Evolutionary conservation across 306 rosid genomes (phyloP).

Genomic region (Rubus idaeus): DNA sequence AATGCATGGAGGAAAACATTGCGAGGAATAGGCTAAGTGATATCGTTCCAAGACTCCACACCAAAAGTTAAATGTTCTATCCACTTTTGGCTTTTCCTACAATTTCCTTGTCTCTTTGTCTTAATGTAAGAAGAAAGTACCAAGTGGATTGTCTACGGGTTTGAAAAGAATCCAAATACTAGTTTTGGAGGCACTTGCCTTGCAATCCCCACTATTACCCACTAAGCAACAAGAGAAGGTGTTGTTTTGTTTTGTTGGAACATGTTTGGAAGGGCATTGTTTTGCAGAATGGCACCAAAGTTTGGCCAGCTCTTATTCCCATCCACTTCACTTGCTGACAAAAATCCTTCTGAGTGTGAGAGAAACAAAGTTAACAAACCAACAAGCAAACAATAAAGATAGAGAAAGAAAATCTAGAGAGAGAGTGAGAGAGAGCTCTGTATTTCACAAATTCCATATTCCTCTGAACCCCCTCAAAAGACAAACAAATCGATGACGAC

Average conservation of each 20-base stretch:
- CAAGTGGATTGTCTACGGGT: constrained; percentile 29
- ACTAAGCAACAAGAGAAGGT: constrained; percentile 38
- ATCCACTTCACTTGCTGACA: constrained; percentile 40
- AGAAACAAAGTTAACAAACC: constrained; percentile 22
- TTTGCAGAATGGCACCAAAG: constrained; percentile 25
- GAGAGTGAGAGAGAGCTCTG: constrained; percentile 23
- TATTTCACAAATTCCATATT: constrained; percentile 42
- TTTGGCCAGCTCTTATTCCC: constrained; percentile 53
- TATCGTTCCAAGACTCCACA: constrained; percentile 5
- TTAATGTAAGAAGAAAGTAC: constrained; percentile 24
- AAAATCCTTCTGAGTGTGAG: constrained; percentile 24
- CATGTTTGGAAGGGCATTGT: constrained; percentile 41
- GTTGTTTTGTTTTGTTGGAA: constrained; percentile 42
- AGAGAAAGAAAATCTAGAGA: constrained; percentile 16
- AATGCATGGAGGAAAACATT: not conserved
- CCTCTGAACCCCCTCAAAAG: constrained; percentile 28
- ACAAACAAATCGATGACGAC: constrained; percentile 43
- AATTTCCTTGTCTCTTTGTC: constrained; percentile 23
- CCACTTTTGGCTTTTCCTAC: constrained; percentile 21
- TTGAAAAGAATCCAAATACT: constrained; percentile 31
- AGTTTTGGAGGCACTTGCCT: constrained; percentile 37
- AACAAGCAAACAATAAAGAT: constrained; percentile 12
- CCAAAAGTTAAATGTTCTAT: constrained; percentile 24
- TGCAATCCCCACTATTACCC: constrained; percentile 40
- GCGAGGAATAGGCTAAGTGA: not conserved